Percentiles rank a stretch among this genome's conserved stretches.
Conservation (phyloP, 306 rosid species). For the Glycyrrhiza uralensis region DNA sequence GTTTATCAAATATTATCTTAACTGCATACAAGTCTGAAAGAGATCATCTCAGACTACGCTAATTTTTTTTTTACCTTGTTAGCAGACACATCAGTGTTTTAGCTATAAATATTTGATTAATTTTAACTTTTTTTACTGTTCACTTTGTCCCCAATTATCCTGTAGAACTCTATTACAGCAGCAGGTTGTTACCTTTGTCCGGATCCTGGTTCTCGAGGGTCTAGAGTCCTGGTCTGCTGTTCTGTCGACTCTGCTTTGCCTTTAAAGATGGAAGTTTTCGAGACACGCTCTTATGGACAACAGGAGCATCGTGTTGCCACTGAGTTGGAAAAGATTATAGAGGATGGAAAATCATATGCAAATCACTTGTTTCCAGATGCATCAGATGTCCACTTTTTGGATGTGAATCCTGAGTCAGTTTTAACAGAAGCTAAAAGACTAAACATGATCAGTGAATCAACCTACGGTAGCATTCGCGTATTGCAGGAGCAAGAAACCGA, state of each 20-base stretch:
- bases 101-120: constrained; percentile 5
- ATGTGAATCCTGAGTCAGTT: constrained; percentile 47
- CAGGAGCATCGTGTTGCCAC: constrained; percentile 22
- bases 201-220: constrained; percentile 81
- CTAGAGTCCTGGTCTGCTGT: constrained; percentile 65
- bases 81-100: neutral
- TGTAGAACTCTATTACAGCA: constrained; percentile 75
- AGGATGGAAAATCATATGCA: constrained; percentile 47
- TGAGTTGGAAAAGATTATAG: constrained; percentile 50
- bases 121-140: constrained; percentile 1
- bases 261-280: constrained; percentile 39
- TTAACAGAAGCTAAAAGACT: constrained; percentile 68
- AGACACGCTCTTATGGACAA: constrained; percentile 25
- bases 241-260: constrained; percentile 69
- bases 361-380: constrained; percentile 43
- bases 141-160: neutral
- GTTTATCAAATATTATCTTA: constrained; percentile 3
- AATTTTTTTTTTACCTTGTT: neutral
- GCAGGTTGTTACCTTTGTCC: constrained; percentile 97
- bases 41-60: neutral
- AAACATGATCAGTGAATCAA: constrained; percentile 60
- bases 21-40: neutral
- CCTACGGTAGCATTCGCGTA: constrained; percentile 41
- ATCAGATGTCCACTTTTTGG: constrained; percentile 71
- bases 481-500: constrained; percentile 67